These are phyloP conservation scores for Exobasidium cylindrosporum DNA, from an alignment of 1,284 basidiomycete species.

Conservation along the genomic window DNA sequence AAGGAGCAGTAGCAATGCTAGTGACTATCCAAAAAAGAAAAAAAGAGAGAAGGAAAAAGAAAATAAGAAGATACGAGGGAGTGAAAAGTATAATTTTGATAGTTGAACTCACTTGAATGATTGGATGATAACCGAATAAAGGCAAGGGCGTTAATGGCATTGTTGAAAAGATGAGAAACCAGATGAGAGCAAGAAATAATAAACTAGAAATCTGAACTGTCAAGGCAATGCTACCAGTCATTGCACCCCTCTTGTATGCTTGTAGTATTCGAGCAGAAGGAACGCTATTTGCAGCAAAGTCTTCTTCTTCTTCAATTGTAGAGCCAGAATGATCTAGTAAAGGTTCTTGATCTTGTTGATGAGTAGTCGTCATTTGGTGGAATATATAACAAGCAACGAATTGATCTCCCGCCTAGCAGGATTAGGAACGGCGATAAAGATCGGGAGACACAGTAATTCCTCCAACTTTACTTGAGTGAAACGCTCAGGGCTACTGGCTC, in stretches of 20 bases:
- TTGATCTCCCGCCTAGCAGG: no score
- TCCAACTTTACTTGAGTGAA: no score
- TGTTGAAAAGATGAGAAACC: conserved; percentile 25
- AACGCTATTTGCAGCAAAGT: background rate
- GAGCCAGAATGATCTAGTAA: background rate
- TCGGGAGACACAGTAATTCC: no score
- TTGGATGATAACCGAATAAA: conserved; percentile 42
- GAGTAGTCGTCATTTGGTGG: no score
- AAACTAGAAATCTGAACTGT: conserved; percentile 14
- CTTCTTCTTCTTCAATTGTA: background rate
- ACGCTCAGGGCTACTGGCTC: no score
- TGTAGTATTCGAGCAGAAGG: background rate
- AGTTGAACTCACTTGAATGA: conserved; percentile 18
- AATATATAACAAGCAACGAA: no score
- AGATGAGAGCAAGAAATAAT: conserved; percentile 33
- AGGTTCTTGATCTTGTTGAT: background rate
- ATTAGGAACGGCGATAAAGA: no score
- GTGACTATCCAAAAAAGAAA: conserved; percentile 25
- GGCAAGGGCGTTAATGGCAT: conserved; percentile 25
- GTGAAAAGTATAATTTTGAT: background rate
- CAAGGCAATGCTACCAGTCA: background rate
- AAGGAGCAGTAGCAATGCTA: conserved; percentile 29
- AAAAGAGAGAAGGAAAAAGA: no score
- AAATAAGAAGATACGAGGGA: background rate
- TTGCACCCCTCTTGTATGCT: background rate